A percentile compares a stretch with the other conserved stretches of the same genome.
Conservation (phyloP, 768 basidiomycete species). For the Trametes coccinea region DNA sequence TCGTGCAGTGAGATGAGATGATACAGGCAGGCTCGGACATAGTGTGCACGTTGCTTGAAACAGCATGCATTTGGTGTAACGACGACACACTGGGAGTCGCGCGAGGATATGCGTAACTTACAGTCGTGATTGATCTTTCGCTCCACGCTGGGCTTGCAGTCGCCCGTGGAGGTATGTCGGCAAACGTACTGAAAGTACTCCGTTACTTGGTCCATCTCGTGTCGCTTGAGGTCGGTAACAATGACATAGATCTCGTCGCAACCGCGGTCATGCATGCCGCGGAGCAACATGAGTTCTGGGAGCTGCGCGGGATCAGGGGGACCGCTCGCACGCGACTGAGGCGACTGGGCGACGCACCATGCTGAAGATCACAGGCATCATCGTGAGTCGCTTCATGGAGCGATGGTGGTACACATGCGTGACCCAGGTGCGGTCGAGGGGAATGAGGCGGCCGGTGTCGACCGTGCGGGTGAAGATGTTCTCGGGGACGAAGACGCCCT, state of each 20-base stretch:
- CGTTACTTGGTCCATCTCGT: slow-evolving; percentile 80
- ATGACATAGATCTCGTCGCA: slow-evolving; percentile 80
- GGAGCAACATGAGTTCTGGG: slow-evolving; percentile 75
- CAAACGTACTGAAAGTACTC: slow-evolving; percentile 79
- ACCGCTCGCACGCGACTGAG: neutral
- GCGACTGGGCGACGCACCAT: slow-evolving; percentile 50
- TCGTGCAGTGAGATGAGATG: neutral
- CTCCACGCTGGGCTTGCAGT: slow-evolving; percentile 67
- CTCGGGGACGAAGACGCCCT: slow-evolving; percentile 77
- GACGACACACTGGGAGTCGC: neutral
- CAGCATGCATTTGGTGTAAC: neutral
- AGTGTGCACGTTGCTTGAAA: slow-evolving; percentile 4
- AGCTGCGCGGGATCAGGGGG: slow-evolving; percentile 43
- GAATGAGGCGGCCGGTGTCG: slow-evolving; percentile 75
- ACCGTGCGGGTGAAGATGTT: slow-evolving; percentile 80
- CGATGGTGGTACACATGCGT: slow-evolving; percentile 80
- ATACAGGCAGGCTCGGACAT: neutral
- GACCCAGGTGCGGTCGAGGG: slow-evolving; percentile 80
- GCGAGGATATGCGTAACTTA: slow-evolving; percentile 36
- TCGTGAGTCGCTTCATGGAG: slow-evolving; percentile 69
- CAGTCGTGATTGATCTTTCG: slow-evolving; percentile 70
- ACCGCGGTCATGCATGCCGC: slow-evolving; percentile 79
- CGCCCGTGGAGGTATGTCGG: slow-evolving; percentile 59
- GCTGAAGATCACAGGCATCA: slow-evolving; percentile 81
- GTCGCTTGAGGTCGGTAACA: slow-evolving; percentile 74